These are phyloP conservation scores for Anacardium occidentale DNA, from an alignment of 345 rosid species.

Conservation along the genomic window DNA sequence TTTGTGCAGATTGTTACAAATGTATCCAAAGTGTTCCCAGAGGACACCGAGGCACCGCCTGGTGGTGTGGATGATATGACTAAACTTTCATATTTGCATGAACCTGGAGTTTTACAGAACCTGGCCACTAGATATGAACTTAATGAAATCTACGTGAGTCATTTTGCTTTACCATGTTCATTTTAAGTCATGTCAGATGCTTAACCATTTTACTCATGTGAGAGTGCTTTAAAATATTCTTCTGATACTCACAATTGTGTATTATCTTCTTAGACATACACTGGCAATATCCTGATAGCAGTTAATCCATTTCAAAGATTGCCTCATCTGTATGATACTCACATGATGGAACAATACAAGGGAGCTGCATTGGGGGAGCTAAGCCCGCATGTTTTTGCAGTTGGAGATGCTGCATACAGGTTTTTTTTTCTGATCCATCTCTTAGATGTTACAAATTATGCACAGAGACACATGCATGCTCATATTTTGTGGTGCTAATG, in stretches of 20 bases:
- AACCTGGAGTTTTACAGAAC: slow-evolving; percentile 85
- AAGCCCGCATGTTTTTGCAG: slow-evolving; percentile 95
- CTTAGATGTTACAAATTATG: background rate
- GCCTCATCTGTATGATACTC: slow-evolving; percentile 86
- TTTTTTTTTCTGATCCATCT: slow-evolving; percentile 14
- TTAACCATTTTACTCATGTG: slow-evolving; percentile 1
- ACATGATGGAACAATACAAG: slow-evolving; percentile 95
- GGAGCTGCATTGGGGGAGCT: slow-evolving; percentile 79
- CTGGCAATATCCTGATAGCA: slow-evolving; percentile 86
- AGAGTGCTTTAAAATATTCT: slow-evolving; percentile 15
- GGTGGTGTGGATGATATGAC: slow-evolving; percentile 98
- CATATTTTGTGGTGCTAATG: slow-evolving; percentile 13
- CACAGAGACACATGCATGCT: background rate
- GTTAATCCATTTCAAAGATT: slow-evolving; percentile 91
- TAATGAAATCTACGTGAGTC: slow-evolving; percentile 79
- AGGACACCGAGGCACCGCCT: slow-evolving; percentile 80
- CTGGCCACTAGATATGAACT: slow-evolving; percentile 79
- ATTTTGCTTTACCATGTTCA: slow-evolving; percentile 15
- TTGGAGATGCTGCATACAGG: slow-evolving; percentile 94
- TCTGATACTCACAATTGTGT: slow-evolving; percentile 20
- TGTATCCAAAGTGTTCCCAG: slow-evolving; percentile 64
- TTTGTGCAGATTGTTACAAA: slow-evolving; percentile 58
- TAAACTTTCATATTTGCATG: slow-evolving; percentile 86
- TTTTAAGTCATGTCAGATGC: slow-evolving; percentile 5
- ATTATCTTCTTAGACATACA: slow-evolving; percentile 64